phyloP scores from a whole-genome alignment of 202 grass and related monocot species.

The Musa balbisiana region DNA sequence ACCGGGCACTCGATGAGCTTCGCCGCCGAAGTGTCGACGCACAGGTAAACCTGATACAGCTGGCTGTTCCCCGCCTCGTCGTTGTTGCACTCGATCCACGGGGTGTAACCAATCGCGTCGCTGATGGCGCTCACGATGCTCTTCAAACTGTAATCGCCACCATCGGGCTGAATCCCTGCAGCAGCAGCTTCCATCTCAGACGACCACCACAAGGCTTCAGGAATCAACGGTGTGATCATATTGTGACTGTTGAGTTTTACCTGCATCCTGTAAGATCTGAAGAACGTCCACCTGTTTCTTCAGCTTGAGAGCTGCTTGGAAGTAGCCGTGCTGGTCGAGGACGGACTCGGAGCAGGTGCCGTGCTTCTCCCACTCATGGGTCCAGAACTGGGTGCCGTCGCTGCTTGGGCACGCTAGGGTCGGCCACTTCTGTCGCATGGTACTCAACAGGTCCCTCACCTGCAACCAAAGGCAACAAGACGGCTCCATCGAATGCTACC shows the following conservation, averaged over 20 bases:
- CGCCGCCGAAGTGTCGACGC: conserved; percentile 35
- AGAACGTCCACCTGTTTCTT: conserved; percentile 39
- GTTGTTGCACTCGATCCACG: conserved; percentile 67
- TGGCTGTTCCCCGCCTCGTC: conserved; percentile 70
- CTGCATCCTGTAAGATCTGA: conserved; percentile 23
- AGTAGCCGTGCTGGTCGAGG: conserved; percentile 71
- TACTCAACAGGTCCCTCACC: conserved; percentile 50
- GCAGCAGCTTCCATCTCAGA: neutral
- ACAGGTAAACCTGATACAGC: conserved; percentile 85
- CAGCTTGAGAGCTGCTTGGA: conserved; percentile 50
- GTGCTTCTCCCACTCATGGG: conserved; percentile 88
- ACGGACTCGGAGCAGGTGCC: conserved; percentile 58
- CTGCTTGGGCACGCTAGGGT: conserved; percentile 61
- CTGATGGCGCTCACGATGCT: conserved; percentile 44
- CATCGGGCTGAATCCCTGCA: conserved; percentile 47
- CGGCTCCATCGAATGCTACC: too few relatives aligned
- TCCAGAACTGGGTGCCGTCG: conserved; percentile 64
- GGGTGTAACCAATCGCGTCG: conserved; percentile 33
- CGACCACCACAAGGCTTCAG: too few relatives aligned
- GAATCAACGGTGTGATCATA: too few relatives aligned
- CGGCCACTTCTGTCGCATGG: conserved; percentile 50
- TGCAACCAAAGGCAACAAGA: conserved; percentile 5
- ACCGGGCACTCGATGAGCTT: conserved; percentile 55
- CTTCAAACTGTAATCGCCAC: conserved; percentile 38
- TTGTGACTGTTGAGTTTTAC: neutral